Conservation (phyloP, 352 stramenopile species). For the Nothophytophthora sp. region DNA sequence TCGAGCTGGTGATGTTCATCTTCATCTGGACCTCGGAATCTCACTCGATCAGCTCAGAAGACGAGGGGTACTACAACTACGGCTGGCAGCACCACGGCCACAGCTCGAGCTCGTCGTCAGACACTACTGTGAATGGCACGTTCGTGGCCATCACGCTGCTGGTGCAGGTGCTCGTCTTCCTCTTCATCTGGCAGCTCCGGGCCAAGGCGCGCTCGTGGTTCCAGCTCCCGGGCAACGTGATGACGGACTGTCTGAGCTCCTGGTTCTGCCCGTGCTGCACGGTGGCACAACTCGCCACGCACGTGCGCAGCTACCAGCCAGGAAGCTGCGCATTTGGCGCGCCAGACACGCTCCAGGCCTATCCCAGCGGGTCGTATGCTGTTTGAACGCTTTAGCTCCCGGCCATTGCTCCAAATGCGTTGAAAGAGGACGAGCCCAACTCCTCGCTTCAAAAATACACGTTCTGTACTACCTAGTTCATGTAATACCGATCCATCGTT, state of each 20-base stretch:
- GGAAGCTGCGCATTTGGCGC: slow-evolving; percentile 42
- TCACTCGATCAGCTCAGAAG: slow-evolving; percentile 15
- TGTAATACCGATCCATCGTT: too few relatives aligned
- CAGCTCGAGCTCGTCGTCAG: background rate
- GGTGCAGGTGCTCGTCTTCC: slow-evolving; percentile 25
- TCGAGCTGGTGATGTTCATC: slow-evolving; percentile 22
- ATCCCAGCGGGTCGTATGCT: slow-evolving; percentile 30
- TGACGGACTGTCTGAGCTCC: slow-evolving; percentile 33
- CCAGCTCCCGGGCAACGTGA: slow-evolving; percentile 36
- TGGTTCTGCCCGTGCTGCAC: slow-evolving; percentile 47
- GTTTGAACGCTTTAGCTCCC: too few relatives aligned
- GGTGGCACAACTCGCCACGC: slow-evolving; percentile 38
- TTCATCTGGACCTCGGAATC: slow-evolving; percentile 20
- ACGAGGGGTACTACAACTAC: slow-evolving; percentile 13
- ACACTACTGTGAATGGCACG: slow-evolving; percentile 15
- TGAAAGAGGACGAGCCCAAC: too few relatives aligned
- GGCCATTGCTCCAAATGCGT: too few relatives aligned
- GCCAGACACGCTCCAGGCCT: slow-evolving; percentile 35
- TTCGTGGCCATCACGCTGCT: slow-evolving; percentile 24
- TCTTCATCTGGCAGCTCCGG: slow-evolving; percentile 47
- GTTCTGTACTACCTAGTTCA: too few relatives aligned
- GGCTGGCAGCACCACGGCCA: slow-evolving; percentile 6
- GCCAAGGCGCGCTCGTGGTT: slow-evolving; percentile 40
- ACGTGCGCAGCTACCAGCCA: slow-evolving; percentile 47
- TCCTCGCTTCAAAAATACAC: too few relatives aligned